Evolutionary conservation across 2,329 filamentous ascomycete species (phyloP), one percentile per base, ranked within the genome.

Genomic region (Cordyceps cicadae): DNA sequence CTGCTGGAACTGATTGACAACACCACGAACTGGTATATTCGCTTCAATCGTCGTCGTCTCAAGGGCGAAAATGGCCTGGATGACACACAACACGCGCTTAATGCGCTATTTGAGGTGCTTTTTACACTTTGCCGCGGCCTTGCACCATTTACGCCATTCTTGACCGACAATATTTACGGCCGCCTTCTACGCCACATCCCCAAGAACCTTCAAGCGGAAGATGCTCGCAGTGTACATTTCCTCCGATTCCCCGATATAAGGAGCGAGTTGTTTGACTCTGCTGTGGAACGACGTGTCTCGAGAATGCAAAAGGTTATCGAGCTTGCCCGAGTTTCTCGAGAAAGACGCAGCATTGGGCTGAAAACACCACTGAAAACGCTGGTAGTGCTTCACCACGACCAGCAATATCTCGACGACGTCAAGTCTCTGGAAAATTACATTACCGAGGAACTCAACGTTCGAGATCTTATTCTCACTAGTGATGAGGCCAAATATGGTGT

Each of bases 1-100:
- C 77, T 97, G 63, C 81, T 96, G 19, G 83, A 82, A 62, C 82
- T 96, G 69, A 95, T 97, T 65, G 93, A 97, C 69, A 92, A 95
- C 75, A 92, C 90, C 4, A 97, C 92, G n/a, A 97, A 97, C 75
- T 97, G 92, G 92, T 97, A 97, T 76, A 97, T 97, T 72, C 85
- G 92, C 63, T 95, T 96, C 79, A 97, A 97, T 79, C 84, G 92
- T 59, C 89, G 89, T 73, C 86, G 92, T 59, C 80, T 96, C 66
- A 97, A 96, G 84, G 92, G 92, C 49, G 92, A 95, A 71, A 86
- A 90, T 65, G 91, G 92, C 19, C 75, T 90, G 26, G 83, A 92
- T 15, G 94, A 97, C 71, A 97, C 94, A 12, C 79, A 88, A 55
- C 90, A 96, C 69, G 94, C 93, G 0, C 80, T 99, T 59, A 96